phyloP scores from a whole-genome alignment of 2,329 filamentous ascomycete species.

The Neonectria neomacrospora region DNA sequence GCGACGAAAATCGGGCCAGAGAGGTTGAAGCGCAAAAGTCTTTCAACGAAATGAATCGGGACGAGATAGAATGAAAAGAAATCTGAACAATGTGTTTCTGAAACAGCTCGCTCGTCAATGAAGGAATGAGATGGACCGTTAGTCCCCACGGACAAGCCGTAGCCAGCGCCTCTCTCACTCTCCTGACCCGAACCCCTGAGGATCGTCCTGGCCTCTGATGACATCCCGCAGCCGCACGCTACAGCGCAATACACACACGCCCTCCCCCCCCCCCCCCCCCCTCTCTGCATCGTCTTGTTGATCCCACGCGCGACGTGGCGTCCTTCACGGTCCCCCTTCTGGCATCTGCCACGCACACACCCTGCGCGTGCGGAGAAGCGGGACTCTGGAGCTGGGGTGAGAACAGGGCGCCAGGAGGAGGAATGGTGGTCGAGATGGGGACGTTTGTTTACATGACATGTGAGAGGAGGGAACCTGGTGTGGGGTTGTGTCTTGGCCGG shows the following conservation, averaged over 20 bases:
- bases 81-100: slow-evolving; percentile 6
- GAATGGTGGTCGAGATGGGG: slow-evolving; percentile 1
- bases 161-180: neutral
- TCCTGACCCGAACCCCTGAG: neutral
- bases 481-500: neutral
- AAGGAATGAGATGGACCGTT: neutral
- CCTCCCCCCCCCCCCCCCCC: neutral
- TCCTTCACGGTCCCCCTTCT: slow-evolving; percentile 1
- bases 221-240: neutral
- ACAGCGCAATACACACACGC: neutral
- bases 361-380: slow-evolving; percentile 11
- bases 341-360: neutral
- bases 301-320: slow-evolving; percentile 16
- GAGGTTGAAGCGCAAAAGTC: neutral
- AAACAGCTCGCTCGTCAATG: neutral
- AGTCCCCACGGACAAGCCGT: neutral
- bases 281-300: neutral
- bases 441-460: neutral
- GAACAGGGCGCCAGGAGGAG: neutral
- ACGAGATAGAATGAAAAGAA: neutral
- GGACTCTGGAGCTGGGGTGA: slow-evolving; percentile 1
- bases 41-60: slow-evolving; percentile 14
- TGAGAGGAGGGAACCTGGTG: neutral
- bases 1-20: neutral
- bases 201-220: neutral